phyloP scores from a whole-genome alignment of 1,139 yeast genomes.

The Ogataea hybrid region DNA sequence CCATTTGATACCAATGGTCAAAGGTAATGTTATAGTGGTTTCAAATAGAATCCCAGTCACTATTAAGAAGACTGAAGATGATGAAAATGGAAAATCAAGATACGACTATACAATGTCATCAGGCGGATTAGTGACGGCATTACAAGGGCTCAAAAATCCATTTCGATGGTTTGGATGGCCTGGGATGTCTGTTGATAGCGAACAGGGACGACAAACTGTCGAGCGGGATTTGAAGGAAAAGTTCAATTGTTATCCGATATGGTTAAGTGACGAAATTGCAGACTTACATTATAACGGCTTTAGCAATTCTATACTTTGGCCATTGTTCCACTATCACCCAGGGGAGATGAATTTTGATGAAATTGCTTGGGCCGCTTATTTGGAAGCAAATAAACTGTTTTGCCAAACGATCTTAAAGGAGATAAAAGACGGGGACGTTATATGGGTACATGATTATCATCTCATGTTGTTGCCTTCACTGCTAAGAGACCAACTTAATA shows the following conservation, averaged over 20 bases:
- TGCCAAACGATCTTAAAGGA: constrained; percentile 71
- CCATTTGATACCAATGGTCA: constrained; percentile 9
- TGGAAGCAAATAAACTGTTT: constrained; percentile 85
- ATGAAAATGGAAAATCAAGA: constrained; percentile 2
- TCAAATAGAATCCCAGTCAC: constrained; percentile 96
- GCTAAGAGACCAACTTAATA: constrained; percentile 65
- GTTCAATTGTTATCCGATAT: constrained; percentile 90
- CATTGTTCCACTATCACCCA: constrained; percentile 96
- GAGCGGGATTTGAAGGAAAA: constrained; percentile 67
- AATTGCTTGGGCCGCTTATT: constrained; percentile 96
- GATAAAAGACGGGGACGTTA: constrained; percentile 79
- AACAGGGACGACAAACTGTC: constrained; percentile 62
- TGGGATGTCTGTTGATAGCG: constrained; percentile 78
- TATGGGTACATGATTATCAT: constrained; percentile 93
- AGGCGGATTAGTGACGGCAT: constrained; percentile 95
- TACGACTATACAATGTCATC: constrained; percentile 82
- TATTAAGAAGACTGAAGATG: constrained; percentile 53
- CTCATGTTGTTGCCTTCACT: constrained; percentile 92
- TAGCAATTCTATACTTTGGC: constrained; percentile 92
- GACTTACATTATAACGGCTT: constrained; percentile 97
- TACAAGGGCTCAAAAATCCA: constrained; percentile 86
- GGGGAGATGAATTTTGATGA: constrained; percentile 99
- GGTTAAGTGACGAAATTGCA: constrained; percentile 82
- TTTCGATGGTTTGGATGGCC: constrained; percentile 99
- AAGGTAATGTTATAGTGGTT: constrained; percentile 82